Conservation (phyloP, 139 green algal species). For the Coelastrella sp. region DNA sequence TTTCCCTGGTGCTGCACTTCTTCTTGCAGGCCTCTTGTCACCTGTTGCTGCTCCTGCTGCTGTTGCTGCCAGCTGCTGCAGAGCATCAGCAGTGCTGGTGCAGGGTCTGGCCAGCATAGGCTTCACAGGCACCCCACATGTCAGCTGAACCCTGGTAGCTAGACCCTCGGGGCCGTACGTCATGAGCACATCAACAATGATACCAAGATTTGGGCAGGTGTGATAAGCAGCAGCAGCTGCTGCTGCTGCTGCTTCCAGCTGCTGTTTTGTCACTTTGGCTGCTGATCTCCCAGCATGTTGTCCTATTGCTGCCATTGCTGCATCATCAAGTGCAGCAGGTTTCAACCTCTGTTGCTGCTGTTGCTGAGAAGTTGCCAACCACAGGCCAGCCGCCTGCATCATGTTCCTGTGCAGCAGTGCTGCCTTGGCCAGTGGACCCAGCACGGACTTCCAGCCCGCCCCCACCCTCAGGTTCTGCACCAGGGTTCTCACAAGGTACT, state of each 20-base stretch:
- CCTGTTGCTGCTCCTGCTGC: constrained; percentile 16
- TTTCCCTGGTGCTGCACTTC: background rate
- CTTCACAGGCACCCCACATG: constrained; percentile 86
- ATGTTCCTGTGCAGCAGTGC: constrained; percentile 55
- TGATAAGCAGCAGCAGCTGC: constrained; percentile 81
- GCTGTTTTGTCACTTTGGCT: constrained; percentile 54
- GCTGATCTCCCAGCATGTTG: constrained; percentile 2
- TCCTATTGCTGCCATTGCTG: background rate
- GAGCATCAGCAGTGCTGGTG: constrained; percentile 46
- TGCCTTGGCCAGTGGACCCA: constrained; percentile 80
- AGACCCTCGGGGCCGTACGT: constrained; percentile 67
- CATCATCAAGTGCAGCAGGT: background rate
- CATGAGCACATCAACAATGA: constrained; percentile 70
- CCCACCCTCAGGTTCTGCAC: constrained; percentile 89
- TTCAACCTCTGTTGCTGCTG: background rate
- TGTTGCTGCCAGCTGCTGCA: constrained; percentile 21
- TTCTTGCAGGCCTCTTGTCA: background rate
- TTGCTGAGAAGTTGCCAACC: background rate
- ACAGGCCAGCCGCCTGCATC: background rate
- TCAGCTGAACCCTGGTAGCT: constrained; percentile 60
- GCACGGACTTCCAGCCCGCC: constrained; percentile 84
- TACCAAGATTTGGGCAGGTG: constrained; percentile 32
- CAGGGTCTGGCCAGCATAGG: constrained; percentile 92
- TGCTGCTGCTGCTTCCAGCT: constrained; percentile 67
- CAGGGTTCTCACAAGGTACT: constrained; percentile 85